A percentile compares a stretch with the other conserved stretches of the same genome.
These are phyloP conservation scores for Mallotus nudiflorus DNA, from an alignment of 345 rosid genomes.

Conservation along the genomic window DNA sequence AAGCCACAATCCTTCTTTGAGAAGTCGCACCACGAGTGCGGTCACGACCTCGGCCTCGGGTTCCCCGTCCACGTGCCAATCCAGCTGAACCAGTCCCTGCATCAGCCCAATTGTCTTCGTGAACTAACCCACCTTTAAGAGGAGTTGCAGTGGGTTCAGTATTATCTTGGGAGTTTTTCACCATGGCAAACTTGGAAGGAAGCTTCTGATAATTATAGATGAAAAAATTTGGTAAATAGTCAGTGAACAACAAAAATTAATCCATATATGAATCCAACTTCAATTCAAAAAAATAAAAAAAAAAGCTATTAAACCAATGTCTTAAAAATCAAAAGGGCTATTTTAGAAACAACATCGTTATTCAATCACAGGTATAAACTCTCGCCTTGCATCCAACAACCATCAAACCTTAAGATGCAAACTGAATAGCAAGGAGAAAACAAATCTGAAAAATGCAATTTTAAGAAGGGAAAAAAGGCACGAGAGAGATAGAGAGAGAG, in stretches of 20 bases:
- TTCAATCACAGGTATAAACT: too few relatives aligned
- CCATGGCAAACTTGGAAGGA: slow-evolving; percentile 36
- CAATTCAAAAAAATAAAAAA: not conserved
- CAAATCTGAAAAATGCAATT: not conserved
- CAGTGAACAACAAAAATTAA: not conserved
- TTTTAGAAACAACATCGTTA: too few relatives aligned
- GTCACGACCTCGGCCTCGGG: slow-evolving; percentile 45
- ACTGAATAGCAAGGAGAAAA: not conserved
- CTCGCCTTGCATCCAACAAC: too few relatives aligned
- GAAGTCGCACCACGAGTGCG: slow-evolving; percentile 48
- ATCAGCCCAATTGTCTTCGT: slow-evolving; percentile 55
- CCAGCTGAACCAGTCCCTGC: slow-evolving; percentile 34
- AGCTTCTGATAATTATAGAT: slow-evolving; percentile 31
- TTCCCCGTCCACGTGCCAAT: slow-evolving; percentile 46
- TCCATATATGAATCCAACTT: not conserved
- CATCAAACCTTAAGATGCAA: slow-evolving; percentile 3
- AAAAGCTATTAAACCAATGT: too few relatives aligned
- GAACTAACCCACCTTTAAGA: slow-evolving; percentile 31
- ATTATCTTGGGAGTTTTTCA: slow-evolving; percentile 37
- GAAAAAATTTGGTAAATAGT: not conserved
- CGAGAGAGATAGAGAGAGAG: not conserved
- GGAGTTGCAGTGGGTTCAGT: slow-evolving; percentile 32
- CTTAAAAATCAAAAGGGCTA: too few relatives aligned
- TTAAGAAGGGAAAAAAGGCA: too few relatives aligned
- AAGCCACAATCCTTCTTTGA: slow-evolving; percentile 29